phyloP scores from a whole-genome alignment of 2,329 filamentous ascomycete genomes.

The Colletotrichum sp. region DNA sequence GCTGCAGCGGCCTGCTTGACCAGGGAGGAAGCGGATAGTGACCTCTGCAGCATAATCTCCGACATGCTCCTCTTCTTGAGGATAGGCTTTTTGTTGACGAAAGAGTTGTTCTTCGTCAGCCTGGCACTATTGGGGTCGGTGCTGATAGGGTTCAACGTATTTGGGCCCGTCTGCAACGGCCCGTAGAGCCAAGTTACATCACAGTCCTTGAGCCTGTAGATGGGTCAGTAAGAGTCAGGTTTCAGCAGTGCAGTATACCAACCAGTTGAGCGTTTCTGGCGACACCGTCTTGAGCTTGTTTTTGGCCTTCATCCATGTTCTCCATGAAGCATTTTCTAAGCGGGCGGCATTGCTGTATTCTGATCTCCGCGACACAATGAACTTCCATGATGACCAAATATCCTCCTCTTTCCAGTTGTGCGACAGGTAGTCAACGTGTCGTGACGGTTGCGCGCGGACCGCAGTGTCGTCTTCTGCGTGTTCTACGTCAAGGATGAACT shows the following conservation, averaged over 20 bases:
- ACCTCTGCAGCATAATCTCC: constrained; percentile 90
- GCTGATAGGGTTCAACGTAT: constrained; percentile 54
- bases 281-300: constrained; percentile 86
- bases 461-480: constrained; percentile 82
- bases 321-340: constrained; percentile 95
- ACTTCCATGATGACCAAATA: constrained; percentile 97
- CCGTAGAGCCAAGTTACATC: constrained; percentile 98
- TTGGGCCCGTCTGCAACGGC: constrained; percentile 78
- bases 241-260: constrained; percentile 36
- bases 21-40: constrained; percentile 85
- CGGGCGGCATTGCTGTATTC: constrained; percentile 82
- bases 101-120: constrained; percentile 64
- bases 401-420: constrained; percentile 95
- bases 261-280: constrained; percentile 95
- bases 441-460: constrained; percentile 75
- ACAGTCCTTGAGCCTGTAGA: constrained; percentile 88
- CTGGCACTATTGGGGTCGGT: constrained; percentile 43
- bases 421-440: constrained; percentile 94
- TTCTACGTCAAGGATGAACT: constrained; percentile 46
- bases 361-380: constrained; percentile 80
- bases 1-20: constrained; percentile 88
- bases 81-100: constrained; percentile 84
- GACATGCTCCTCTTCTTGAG: constrained; percentile 97
- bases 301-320: constrained; percentile 94
- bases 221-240: constrained; percentile 7